These are phyloP conservation scores for Coriaria nepalensis DNA, from an alignment of 306 rosid species.

Conservation along the genomic window DNA sequence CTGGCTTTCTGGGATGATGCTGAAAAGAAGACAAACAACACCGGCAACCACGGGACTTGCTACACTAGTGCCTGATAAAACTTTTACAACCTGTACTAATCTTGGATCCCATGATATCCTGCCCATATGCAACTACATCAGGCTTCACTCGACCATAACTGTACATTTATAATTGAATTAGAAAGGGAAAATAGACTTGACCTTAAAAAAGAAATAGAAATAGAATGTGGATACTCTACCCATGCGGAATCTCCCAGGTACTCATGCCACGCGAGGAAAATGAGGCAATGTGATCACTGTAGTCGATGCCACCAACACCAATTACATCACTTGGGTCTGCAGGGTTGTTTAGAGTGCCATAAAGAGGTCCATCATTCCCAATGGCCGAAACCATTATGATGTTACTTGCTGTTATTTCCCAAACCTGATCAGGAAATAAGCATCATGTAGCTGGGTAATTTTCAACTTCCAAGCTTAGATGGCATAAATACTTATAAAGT, in stretches of 20 bases:
- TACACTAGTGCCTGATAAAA: constrained; percentile 94
- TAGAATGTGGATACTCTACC: constrained; percentile 30
- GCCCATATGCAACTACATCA: constrained; percentile 94
- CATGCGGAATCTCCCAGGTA: constrained; percentile 98
- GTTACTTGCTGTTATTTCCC: constrained; percentile 96
- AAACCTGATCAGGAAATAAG: constrained; percentile 44
- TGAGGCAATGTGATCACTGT: constrained; percentile 94
- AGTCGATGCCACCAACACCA: constrained; percentile 98
- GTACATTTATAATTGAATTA: neutral
- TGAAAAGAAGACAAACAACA: constrained; percentile 89
- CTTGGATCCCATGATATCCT: constrained; percentile 95
- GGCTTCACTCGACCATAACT: constrained; percentile 98
- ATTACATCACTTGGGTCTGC: constrained; percentile 96
- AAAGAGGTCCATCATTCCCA: constrained; percentile 98
- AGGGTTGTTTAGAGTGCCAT: constrained; percentile 93
- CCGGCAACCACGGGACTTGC: constrained; percentile 99
- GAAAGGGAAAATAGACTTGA: neutral
- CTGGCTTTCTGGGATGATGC: constrained; percentile 62
- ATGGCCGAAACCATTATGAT: constrained; percentile 97
- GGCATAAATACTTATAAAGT: too few species aligned
- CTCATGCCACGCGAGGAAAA: constrained; percentile 99
- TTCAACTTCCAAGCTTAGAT: too few species aligned
- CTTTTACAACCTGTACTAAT: constrained; percentile 93
- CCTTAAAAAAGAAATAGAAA: neutral
- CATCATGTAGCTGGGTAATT: too few species aligned